Base-by-base conservation (phyloP, 495 filamentous ascomycete species). In the Aspergillus mulundensis region DNA sequence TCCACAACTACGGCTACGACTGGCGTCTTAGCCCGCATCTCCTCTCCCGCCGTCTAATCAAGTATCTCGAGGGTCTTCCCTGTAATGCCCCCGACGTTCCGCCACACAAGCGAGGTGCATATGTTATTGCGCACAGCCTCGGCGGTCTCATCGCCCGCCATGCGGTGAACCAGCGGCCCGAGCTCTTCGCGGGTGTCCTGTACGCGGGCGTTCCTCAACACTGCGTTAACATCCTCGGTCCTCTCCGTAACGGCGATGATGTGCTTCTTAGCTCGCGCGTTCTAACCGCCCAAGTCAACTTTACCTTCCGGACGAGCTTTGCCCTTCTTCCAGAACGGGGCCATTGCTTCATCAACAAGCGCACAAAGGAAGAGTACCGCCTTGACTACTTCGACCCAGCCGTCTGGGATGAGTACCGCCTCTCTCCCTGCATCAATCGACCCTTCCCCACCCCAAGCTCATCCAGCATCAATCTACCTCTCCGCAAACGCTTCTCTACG, bases 1-100 rank as follows among this genome's bases (percentile, higher is more conserved):
- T 97, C 2, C 87, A 88, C 70, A 86, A 97, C 58, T 98, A 94
- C 62, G 91, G 94, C 28, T 98, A 96, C 65, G 93, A 98, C 68
- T 98, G 93, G 93, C 83, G 94, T 25, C 73, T 98, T 51, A 90
- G 88, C 56, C 94, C 94, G 1, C 81, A 88, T 62, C 71, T 93
- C 1, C 79, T 95, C 2, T 90, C 87, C 0, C 73, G 77, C 10
- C 80, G 81, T 47, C 71, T 98, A 6, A 81, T 87, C 24, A 65
- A 76, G 28, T 96, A 87, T 58, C 74, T 98, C 14, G 84, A 89
- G 66, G 75, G 70, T 5, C 73, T 98, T 2, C 88, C 84, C 1
- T 92, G 84, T 40, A 96, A 97, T 68, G 69, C 79, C 21, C 73
- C 79, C 1, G 72, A 65, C 14, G 64, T 73, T 0, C 70, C 78